These are phyloP conservation scores for Hyaloperonospora arabidopsidis DNA, from an alignment of 352 stramenopile species.

Conservation along the genomic window DNA sequence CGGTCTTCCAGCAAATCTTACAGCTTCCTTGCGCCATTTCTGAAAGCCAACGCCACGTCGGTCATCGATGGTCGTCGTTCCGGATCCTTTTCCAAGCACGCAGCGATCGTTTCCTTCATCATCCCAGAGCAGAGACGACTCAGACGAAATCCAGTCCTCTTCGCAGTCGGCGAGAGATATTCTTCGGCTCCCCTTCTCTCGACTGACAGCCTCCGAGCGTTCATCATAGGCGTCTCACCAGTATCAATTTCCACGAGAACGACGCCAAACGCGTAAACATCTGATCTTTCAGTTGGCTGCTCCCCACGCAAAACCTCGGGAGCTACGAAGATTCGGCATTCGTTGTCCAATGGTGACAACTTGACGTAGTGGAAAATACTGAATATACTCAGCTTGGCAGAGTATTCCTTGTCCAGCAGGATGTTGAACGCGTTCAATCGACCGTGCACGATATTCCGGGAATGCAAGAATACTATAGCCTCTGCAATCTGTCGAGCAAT, in stretches of 20 bases:
- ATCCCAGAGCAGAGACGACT: constrained; percentile 47
- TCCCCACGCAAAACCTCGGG: constrained; percentile 66
- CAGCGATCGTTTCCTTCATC: constrained; percentile 59
- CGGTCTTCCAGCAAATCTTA: constrained; percentile 14
- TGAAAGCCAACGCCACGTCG: constrained; percentile 51
- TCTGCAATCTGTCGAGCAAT: constrained; percentile 69
- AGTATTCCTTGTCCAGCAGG: constrained; percentile 54
- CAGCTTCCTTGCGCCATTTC: constrained; percentile 49
- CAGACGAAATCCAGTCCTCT: constrained; percentile 48
- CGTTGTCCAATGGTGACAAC: constrained; percentile 53
- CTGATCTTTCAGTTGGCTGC: constrained; percentile 57
- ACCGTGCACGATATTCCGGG: constrained; percentile 65
- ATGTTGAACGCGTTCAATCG: constrained; percentile 75
- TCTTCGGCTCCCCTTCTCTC: constrained; percentile 26
- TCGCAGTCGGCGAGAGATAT: constrained; percentile 30
- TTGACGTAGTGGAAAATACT: constrained; percentile 75
- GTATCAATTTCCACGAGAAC: constrained; percentile 73
- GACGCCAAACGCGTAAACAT: constrained; percentile 74
- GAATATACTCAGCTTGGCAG: constrained; percentile 71
- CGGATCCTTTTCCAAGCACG: constrained; percentile 52
- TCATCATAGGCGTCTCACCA: constrained; percentile 56
- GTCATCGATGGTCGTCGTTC: constrained; percentile 47
- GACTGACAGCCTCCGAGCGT: constrained; percentile 39
- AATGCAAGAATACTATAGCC: constrained; percentile 55
- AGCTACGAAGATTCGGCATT: constrained; percentile 59